Base-by-base conservation (phyloP, 805 yeast genomes). In the Cyberlindnera mycetangii region DNA sequence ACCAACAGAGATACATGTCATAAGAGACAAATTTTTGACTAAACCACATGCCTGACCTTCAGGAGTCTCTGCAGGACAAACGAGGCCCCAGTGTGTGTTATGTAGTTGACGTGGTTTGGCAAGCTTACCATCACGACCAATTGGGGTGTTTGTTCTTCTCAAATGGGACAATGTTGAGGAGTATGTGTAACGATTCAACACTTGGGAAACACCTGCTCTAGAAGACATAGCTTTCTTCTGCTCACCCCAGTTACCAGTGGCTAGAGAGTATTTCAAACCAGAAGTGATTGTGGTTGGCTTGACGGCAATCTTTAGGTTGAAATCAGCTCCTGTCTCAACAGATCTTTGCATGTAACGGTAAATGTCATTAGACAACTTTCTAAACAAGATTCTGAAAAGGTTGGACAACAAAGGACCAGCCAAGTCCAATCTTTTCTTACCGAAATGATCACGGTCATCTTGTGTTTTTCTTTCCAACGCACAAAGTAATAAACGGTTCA, bases 181-280 rank as follows among this genome's bases (percentile, higher is more conserved):
- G 67, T 93, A 93, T 6, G 99, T 93, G 70, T 93, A 93, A 72
- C 99, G 81, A 68, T 93, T 93, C 68, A 93, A 78, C 54, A 93
- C 99, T 74, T 93, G 99, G 21, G 98, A 92, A 37, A 95, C 99
- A 79, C 99, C 99, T 6, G 99, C 99, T 67, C 96, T 84, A 16
- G 97, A 83, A 50, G 93, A 83, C 99, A 93, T 93, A 12, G 98
- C 97, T 68, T 93, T 93, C 83, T 90, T 92, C 67, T 93, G 99
- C 69, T 93, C 99, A 73, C 99, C 99, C 99, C 99, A 93, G 72
- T 93, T 93, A 76, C 99, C 99, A 14, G 99, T 93, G 43, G 99
- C 99, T 61, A 93, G 76, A 32, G 99, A 93, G 69, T 93, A 93
- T 65, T 95, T 87, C 68, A 93, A 78, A 65, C 99, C 99, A 50